Percentiles rank a stretch among this genome's conserved stretches.
Evolutionary conservation across 306 rosid species (phyloP).

Genomic region (Inga oerstediana): DNA sequence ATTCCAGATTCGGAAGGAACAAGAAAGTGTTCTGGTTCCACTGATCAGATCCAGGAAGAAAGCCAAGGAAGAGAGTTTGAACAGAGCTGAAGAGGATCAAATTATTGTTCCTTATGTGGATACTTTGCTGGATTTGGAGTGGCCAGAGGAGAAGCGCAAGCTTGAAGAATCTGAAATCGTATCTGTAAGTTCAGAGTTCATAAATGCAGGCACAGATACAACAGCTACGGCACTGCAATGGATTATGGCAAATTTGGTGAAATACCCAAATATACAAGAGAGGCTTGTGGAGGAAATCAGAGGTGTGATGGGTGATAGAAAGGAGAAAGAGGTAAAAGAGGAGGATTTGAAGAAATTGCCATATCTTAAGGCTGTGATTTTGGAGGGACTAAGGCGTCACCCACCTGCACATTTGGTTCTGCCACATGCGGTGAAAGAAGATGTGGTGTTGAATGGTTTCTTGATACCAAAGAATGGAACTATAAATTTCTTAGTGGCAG

Average conservation of each 20-base stretch:
- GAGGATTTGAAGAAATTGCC: not conserved
- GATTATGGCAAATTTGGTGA: slow-evolving; percentile 12
- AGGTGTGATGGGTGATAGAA: not conserved
- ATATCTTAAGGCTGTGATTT: not conserved
- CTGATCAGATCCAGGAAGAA: not conserved
- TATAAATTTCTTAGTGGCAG: not conserved
- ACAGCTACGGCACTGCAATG: not conserved
- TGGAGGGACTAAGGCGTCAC: slow-evolving; percentile 9
- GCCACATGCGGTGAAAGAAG: not conserved
- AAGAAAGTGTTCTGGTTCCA: not conserved
- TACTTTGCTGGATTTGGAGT: not conserved
- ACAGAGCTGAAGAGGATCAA: not conserved
- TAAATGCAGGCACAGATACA: not conserved
- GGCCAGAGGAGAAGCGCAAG: not conserved
- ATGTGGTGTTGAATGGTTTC: not conserved
- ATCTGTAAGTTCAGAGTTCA: not conserved
- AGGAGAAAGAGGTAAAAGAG: slow-evolving; percentile 2
- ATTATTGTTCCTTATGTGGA: not conserved
- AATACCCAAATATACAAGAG: not conserved
- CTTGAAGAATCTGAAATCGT: not conserved
- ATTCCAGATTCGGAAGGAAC: not conserved
- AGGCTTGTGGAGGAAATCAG: not conserved
- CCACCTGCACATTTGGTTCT: not conserved
- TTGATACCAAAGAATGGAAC: not conserved
- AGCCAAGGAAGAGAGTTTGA: not conserved